phyloP scores from a whole-genome alignment of 768 basidiomycete species.

The Lanmaoa pseudosensibilis region DNA sequence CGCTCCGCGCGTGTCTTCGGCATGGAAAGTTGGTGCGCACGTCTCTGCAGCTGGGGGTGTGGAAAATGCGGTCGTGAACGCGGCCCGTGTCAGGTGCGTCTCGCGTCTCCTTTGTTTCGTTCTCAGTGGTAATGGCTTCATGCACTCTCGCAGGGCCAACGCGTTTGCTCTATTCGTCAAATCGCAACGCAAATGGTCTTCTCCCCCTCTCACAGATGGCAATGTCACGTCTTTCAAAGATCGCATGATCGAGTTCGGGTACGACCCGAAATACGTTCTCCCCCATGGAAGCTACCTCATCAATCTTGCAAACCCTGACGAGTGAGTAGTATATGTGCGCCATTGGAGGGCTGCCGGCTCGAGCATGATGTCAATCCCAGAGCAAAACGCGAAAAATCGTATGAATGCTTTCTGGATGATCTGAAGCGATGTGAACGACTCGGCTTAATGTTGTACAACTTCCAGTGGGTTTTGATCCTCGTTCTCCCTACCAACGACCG shows the following conservation, averaged over 20 bases:
- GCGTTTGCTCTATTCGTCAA: slow-evolving; percentile 85
- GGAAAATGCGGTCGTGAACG: slow-evolving; percentile 69
- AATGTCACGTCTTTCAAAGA: slow-evolving; percentile 59
- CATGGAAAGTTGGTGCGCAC: slow-evolving; percentile 81
- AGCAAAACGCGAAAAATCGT: slow-evolving; percentile 67
- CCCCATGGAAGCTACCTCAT: slow-evolving; percentile 87
- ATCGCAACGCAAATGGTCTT: slow-evolving; percentile 79
- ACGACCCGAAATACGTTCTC: slow-evolving; percentile 60
- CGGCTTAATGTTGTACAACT: slow-evolving; percentile 75
- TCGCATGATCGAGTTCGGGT: slow-evolving; percentile 60
- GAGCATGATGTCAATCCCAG: slow-evolving; percentile 31
- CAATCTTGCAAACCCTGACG: slow-evolving; percentile 79
- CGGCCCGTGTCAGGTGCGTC: slow-evolving; percentile 64
- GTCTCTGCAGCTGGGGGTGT: slow-evolving; percentile 81
- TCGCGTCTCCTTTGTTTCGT: not conserved
- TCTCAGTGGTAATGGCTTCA: not conserved
- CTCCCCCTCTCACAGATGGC: slow-evolving; percentile 53
- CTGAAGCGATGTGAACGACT: slow-evolving; percentile 74
- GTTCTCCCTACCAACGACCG: not conserved
- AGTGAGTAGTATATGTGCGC: slow-evolving; percentile 42
- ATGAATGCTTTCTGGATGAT: slow-evolving; percentile 82
- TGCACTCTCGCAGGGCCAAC: slow-evolving; percentile 56
- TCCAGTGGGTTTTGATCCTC: slow-evolving; percentile 59
- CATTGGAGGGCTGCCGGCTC: not conserved
- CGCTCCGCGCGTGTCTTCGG: slow-evolving; percentile 30